Conservation (phyloP, 352 stramenopile genomes). For the Globisporangium acanthophoron region DNA sequence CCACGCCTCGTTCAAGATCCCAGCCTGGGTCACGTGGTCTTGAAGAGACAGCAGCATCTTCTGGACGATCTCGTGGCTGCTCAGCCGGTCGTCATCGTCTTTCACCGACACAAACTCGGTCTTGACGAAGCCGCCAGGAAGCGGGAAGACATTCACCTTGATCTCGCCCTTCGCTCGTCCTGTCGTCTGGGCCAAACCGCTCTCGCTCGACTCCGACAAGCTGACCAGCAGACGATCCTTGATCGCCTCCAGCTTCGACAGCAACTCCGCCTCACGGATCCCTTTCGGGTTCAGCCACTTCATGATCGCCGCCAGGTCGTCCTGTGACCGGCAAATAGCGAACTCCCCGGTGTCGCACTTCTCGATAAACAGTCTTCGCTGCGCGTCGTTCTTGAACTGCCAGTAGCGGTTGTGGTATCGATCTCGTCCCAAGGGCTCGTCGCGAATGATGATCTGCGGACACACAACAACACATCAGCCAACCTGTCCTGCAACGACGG, state of each 20-base stretch:
- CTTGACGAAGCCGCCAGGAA: conserved; percentile 47
- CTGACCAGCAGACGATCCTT: conserved; percentile 31
- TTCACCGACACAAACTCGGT: conserved; percentile 40
- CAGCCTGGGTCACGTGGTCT: conserved; percentile 50
- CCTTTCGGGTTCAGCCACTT: conserved; percentile 77
- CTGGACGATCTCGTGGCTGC: conserved; percentile 36
- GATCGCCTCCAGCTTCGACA: conserved; percentile 45
- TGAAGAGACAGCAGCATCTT: conserved; percentile 61
- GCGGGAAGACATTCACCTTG: conserved; percentile 62
- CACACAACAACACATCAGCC: neutral
- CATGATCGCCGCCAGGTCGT: conserved; percentile 40
- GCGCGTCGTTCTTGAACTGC: conserved; percentile 65
- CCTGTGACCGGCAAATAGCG: conserved; percentile 32
- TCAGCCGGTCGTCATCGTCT: conserved; percentile 32
- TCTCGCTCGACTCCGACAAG: conserved; percentile 19
- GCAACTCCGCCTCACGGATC: conserved; percentile 53
- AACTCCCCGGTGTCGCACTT: conserved; percentile 60
- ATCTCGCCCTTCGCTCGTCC: conserved; percentile 29
- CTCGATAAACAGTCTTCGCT: conserved; percentile 62
- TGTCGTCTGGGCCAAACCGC: conserved; percentile 6
- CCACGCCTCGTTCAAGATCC: conserved; percentile 42
- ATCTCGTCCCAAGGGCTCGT: conserved; percentile 62
- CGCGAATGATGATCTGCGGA: conserved; percentile 52
- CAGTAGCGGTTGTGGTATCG: conserved; percentile 78
- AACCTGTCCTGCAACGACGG: neutral